Evolutionary conservation across 805 yeast species (phyloP), one percentile per base, ranked within the genome.

Genomic region (Lipomyces mesembrius): DNA sequence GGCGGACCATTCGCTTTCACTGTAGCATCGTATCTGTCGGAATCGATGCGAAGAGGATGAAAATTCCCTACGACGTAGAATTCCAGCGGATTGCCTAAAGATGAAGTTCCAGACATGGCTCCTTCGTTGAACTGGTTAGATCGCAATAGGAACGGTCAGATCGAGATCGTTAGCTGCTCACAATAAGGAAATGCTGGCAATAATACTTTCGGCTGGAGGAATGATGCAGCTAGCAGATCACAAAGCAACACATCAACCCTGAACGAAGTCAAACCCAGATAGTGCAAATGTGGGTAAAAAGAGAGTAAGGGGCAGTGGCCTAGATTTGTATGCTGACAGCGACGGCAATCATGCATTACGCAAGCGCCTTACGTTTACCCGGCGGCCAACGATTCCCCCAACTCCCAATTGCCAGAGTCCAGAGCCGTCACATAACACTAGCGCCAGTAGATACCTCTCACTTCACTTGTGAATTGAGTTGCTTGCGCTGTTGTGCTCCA

Each of bases 1-100:
- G 64, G 65, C n/a, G 70, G 59, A 17, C 64, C 64, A 12, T 51
- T 22, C 17, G 43, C 14, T 55, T 60, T 60, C 14, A 66, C 64
- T 22, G 22, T 32, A n/a, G 25, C 53, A 43, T 64, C 63, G 51
- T 64, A 66, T 25, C 57, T 32, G 6, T 43, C 63, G 3, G 52
- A 11, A 12, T 29, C 53, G 2, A 66, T 39, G 6, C 49, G 61
- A 20, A 66, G 29, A 22, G 59, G 64, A 29, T 29, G 55, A 49
- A 20, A 22, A 37, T 56, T 32, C 22, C 51, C 57, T n/a, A 57
- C 62, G 1, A 58, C 59, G 34, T 51, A 35, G 37, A 64, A 54
- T 17, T 61, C 56, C 37, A 43, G 9, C 22, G 22, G 49, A 43
- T 43, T 25, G 49, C 22, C 49, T n/a, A n/a, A 17, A 17, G 49